Evolutionary conservation across 306 rosid species (phyloP).

Genomic region (Calophaca sinica): DNA sequence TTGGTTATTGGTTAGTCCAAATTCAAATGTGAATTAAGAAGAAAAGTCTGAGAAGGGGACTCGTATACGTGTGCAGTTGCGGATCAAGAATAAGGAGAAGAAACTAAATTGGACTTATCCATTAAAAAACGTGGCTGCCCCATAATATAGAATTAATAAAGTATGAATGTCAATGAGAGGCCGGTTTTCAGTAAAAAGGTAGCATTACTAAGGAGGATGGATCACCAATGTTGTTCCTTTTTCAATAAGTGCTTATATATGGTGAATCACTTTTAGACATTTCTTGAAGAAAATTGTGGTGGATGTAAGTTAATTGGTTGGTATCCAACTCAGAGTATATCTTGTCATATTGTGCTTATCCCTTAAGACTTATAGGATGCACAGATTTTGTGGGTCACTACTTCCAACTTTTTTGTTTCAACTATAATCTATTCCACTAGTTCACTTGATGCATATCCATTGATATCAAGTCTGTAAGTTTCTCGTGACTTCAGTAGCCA

Average conservation of each 20-base stretch:
- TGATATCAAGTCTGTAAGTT: conserved; percentile 1
- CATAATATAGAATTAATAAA: conserved; percentile 30
- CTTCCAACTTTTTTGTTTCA: conserved; percentile 17
- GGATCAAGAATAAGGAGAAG: conserved; percentile 28
- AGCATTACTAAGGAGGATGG: not conserved
- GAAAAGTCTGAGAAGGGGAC: not conserved
- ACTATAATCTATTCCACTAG: conserved; percentile 26
- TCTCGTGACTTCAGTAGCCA: conserved; percentile 44
- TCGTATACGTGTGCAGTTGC: conserved; percentile 9
- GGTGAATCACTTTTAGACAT: conserved; percentile 23
- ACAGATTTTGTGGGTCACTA: conserved; percentile 11
- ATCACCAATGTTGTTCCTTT: conserved; percentile 13
- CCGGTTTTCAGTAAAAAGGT: not conserved
- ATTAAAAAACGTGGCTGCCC: conserved; percentile 8
- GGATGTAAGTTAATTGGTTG: not conserved
- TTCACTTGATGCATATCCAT: conserved; percentile 29
- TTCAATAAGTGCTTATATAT: conserved; percentile 30
- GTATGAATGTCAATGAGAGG: not conserved
- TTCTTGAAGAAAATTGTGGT: conserved; percentile 21
- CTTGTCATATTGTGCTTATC: conserved; percentile 38
- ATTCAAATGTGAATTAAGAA: not conserved
- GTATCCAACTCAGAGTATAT: conserved; percentile 24
- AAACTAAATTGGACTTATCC: conserved; percentile 38
- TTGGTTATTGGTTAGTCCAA: conserved; percentile 2
- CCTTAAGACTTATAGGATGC: not conserved